A percentile compares a stretch with the other conserved stretches of the same genome.
These are phyloP conservation scores for Globisporangium uncinulatum DNA, from an alignment of 352 stramenopile species.

Conservation along the genomic window DNA sequence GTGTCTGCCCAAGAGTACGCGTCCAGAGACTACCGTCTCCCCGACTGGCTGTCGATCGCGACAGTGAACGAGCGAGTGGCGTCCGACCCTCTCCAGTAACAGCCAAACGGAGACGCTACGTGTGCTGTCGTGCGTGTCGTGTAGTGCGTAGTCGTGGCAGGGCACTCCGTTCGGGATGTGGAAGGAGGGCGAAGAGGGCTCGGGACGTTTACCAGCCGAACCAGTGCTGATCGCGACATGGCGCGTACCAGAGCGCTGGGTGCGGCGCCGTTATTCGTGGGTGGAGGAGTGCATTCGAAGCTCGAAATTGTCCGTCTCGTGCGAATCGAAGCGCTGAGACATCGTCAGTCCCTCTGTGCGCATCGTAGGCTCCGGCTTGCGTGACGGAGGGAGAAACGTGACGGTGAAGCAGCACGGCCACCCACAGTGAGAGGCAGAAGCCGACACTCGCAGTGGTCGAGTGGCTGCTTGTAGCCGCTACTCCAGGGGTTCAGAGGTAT, in stretches of 20 bases:
- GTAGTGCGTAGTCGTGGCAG: background rate
- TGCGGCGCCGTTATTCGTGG: slow-evolving; percentile 3
- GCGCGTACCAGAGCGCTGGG: slow-evolving; percentile 32
- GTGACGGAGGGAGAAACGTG: no score
- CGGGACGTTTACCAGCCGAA: slow-evolving; percentile 28
- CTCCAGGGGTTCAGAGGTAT: slow-evolving; percentile 19
- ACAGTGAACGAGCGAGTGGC: background rate
- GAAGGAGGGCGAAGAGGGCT: no score
- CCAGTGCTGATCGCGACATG: slow-evolving; percentile 39
- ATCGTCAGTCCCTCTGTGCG: slow-evolving; percentile 27
- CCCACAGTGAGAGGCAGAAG: slow-evolving; percentile 52
- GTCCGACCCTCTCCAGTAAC: background rate
- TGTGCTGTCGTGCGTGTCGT: background rate
- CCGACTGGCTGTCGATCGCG: slow-evolving; percentile 69
- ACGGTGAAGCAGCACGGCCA: slow-evolving; percentile 38
- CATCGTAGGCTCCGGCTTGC: no score
- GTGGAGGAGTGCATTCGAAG: slow-evolving; percentile 38
- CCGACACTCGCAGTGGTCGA: slow-evolving; percentile 41
- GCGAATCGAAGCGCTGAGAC: slow-evolving; percentile 56
- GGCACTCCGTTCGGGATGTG: no score
- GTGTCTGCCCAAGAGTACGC: slow-evolving; percentile 55
- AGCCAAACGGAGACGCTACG: background rate
- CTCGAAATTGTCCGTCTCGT: slow-evolving; percentile 42
- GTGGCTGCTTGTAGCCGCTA: slow-evolving; percentile 29
- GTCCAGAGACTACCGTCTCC: slow-evolving; percentile 20